Evolutionary conservation across 1,284 basidiomycete species (phyloP), one percentile per base, ranked within the genome.

Genomic region (Ganoderma multipileum): DNA sequence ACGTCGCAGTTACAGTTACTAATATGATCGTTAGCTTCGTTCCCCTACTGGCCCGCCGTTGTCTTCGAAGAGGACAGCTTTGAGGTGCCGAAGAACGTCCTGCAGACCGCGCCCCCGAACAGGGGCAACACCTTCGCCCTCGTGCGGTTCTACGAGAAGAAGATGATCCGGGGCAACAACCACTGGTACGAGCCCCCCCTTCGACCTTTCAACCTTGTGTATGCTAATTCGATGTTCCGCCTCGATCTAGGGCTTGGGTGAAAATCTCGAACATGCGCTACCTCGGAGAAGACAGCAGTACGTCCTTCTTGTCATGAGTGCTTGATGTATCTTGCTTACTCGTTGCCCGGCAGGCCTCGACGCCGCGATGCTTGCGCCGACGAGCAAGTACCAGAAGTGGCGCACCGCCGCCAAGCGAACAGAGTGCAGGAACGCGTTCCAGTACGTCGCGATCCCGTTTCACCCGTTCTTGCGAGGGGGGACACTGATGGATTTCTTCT

Each of bases 141-240:
- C 16, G 84, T 88, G 33, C 80, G 81, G 44, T 89, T 89, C 77
- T 88, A 80, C 72, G 86, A 87, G 73, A 77, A 77, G 63, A 72
- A 87, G 70, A 76, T 76, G 52, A 16, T 12, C 52, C n/a, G 44
- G 44, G 72, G 74, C n/a, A 74, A 75, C 42, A 80, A 55, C 28
- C 14, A 79, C 55, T 88, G 83, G 83, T 83, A 64, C 30, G 79
- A 68, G 2, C 47, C 9, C 9, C 9, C 18, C 7, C 7, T 23
- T 59, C 9, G 12, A 33, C 12, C 38, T 14, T 7, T 8, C 14
- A 26, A 16, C 38, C 12, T 2, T 39, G 20, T 20, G 11, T 50
- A 12, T 57, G 47, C 47, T 63, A 36, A 66, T 60, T n/a, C 38
- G n/a, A 68, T 33, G 18, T 23, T 6, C 8, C 69, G 36, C 14